Evolutionary conservation across 2,329 filamentous ascomycete species (phyloP).

Genomic region (Emericellopsis atlantica): DNA sequence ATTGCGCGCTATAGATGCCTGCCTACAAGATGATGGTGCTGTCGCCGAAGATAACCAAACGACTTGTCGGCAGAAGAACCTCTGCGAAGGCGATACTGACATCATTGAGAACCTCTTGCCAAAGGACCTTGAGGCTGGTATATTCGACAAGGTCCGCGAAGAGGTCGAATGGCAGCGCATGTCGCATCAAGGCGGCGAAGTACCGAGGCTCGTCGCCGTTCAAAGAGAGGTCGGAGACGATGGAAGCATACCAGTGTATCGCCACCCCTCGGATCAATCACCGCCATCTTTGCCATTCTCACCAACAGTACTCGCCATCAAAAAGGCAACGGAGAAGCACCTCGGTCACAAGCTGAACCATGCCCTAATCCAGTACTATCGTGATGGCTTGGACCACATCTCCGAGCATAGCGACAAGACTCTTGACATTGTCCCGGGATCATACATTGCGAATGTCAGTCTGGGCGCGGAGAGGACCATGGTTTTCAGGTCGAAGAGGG

Average conservation of each 20-base stretch:
- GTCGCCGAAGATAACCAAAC: neutral
- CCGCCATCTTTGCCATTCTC: constrained; percentile 69
- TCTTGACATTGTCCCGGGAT: constrained; percentile 70
- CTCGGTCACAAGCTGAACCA: constrained; percentile 81
- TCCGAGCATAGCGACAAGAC: constrained; percentile 97
- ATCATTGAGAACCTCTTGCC: constrained; percentile 62
- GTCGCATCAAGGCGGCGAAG: constrained; percentile 83
- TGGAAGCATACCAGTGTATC: constrained; percentile 78
- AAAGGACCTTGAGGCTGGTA: constrained; percentile 33
- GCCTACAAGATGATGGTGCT: neutral
- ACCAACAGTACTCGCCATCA: constrained; percentile 56
- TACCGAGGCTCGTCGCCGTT: constrained; percentile 81
- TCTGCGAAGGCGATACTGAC: constrained; percentile 73
- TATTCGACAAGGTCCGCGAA: constrained; percentile 57
- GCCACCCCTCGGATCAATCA: constrained; percentile 83
- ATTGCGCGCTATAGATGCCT: neutral
- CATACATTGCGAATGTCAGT: constrained; percentile 84
- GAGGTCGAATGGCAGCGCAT: constrained; percentile 86
- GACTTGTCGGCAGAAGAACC: constrained; percentile 25
- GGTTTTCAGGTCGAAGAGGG: constrained; percentile 74
- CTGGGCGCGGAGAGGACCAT: constrained; percentile 87
- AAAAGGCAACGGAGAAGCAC: constrained; percentile 52
- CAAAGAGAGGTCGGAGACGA: constrained; percentile 61
- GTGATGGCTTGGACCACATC: constrained; percentile 81
- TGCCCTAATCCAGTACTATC: constrained; percentile 84